These are phyloP conservation scores for Fusarium sarcochroum DNA, from an alignment of 2,329 filamentous ascomycete genomes.

Conservation along the genomic window DNA sequence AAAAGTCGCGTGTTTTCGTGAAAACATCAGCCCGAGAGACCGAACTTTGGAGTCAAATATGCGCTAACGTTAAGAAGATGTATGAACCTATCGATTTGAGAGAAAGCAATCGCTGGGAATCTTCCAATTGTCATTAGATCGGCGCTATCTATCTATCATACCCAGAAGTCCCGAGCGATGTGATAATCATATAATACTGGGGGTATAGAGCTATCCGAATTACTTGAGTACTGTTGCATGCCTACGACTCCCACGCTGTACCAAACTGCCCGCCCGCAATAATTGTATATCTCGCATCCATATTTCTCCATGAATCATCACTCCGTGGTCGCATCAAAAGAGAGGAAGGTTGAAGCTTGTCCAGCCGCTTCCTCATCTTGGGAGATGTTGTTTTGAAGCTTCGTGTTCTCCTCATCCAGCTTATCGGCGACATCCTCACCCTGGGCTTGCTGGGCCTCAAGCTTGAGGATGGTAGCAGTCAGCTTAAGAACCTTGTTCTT, in stretches of 20 bases:
- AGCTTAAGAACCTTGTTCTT: constrained; percentile 74
- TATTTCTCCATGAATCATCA: neutral
- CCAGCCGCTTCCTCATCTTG: constrained; percentile 64
- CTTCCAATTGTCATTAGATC: too few relatives aligned
- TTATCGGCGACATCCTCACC: constrained; percentile 62
- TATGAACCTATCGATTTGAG: too few relatives aligned
- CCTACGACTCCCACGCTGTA: neutral
- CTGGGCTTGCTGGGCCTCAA: constrained; percentile 66
- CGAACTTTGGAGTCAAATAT: constrained; percentile 7
- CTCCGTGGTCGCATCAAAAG: constrained; percentile 40
- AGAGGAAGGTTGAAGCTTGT: constrained; percentile 55
- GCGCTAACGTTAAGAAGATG: too few relatives aligned
- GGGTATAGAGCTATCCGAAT: neutral
- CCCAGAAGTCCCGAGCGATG: too few relatives aligned
- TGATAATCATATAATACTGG: too few relatives aligned
- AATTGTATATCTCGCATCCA: neutral
- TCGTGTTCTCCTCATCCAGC: constrained; percentile 63
- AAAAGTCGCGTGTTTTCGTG: constrained; percentile 18
- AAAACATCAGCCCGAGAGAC: constrained; percentile 39
- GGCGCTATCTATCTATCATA: too few relatives aligned
- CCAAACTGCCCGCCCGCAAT: neutral
- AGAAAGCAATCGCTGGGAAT: too few relatives aligned
- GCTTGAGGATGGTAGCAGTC: constrained; percentile 64
- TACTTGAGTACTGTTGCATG: neutral
- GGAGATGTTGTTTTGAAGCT: constrained; percentile 67